Evolutionary conservation across 805 yeast genomes (phyloP).

Genomic region (Suhomyces sp.): DNA sequence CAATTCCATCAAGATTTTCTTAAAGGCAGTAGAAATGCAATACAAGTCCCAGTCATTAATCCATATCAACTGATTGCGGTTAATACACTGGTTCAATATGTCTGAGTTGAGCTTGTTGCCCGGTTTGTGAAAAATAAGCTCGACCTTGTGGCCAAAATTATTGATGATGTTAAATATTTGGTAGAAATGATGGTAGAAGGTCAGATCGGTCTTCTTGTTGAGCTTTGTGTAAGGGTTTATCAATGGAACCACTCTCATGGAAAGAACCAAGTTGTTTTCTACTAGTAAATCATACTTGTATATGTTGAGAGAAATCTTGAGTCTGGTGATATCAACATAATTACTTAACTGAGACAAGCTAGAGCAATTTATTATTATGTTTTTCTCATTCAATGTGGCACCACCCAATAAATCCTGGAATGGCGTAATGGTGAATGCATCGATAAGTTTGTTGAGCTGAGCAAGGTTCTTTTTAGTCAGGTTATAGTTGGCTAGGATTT

Average conservation of each 20-base stretch:
- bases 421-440: slow-evolving; percentile 18
- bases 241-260: slow-evolving; percentile 18
- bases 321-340: slow-evolving; percentile 66
- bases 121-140: slow-evolving; percentile 53
- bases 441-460: slow-evolving; percentile 24
- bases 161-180: slow-evolving; percentile 50
- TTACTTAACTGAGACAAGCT: slow-evolving; percentile 54
- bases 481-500: slow-evolving; percentile 60
- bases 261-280: slow-evolving; percentile 27
- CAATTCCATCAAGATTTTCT: slow-evolving; percentile 48
- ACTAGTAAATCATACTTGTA: slow-evolving; percentile 64
- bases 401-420: slow-evolving; percentile 3
- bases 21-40: slow-evolving; percentile 46
- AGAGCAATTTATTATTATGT: slow-evolving; percentile 42
- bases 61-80: slow-evolving; percentile 52
- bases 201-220: slow-evolving; percentile 15
- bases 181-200: slow-evolving; percentile 43
- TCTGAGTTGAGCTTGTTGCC: slow-evolving; percentile 49
- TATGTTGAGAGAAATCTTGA: slow-evolving; percentile 73
- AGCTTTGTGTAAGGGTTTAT: slow-evolving; percentile 20
- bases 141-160: slow-evolving; percentile 40
- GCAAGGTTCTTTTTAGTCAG: slow-evolving; percentile 31
- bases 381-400: not conserved
- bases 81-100: slow-evolving; percentile 48
- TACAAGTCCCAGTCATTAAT: slow-evolving; percentile 56